Percentiles rank a stretch among this genome's conserved stretches.
phyloP scores from a whole-genome alignment of 768 basidiomycete genomes.

The Tylopilus rubrobrunneus region DNA sequence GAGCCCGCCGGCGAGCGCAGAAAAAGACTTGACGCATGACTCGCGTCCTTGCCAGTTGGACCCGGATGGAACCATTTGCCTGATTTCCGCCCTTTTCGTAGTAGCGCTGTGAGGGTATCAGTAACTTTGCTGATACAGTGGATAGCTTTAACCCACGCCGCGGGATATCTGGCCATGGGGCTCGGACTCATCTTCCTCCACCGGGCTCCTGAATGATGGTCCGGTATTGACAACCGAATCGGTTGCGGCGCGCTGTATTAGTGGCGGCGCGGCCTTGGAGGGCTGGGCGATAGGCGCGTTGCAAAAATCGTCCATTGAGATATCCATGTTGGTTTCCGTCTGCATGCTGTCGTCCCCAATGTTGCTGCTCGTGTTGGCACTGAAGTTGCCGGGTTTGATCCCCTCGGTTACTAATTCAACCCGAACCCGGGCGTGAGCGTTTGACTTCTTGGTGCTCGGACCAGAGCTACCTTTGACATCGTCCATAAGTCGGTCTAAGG shows the following conservation, averaged over 20 bases:
- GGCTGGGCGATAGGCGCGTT: conserved; percentile 13
- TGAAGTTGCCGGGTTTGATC: conserved; percentile 29
- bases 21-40: too few species aligned
- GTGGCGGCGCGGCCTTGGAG: conserved; percentile 15
- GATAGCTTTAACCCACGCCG: too few species aligned
- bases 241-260: conserved; percentile 49
- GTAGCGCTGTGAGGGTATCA: too few species aligned
- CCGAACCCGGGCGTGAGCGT: conserved; percentile 13
- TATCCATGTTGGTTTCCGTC: conserved; percentile 33
- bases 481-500: conserved; percentile 70
- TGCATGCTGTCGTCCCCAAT: conserved; percentile 26
- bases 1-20: too few species aligned
- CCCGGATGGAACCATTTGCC: too few species aligned
- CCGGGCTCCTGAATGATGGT: conserved; percentile 34
- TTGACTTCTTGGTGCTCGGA: conserved; percentile 22
- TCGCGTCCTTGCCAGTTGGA: too few species aligned
- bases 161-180: too few species aligned
- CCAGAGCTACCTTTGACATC: conserved; percentile 42
- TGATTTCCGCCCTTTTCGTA: too few species aligned
- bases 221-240: conserved; percentile 38
- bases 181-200: too few species aligned
- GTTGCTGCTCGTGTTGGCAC: conserved; percentile 35
- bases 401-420: conserved; percentile 32
- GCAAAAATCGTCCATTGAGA: conserved; percentile 25
- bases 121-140: too few species aligned